Percentiles rank a stretch among this genome's conserved stretches.
Conservation (phyloP, 2,329 filamentous ascomycete species). For the Capronia americana region DNA sequence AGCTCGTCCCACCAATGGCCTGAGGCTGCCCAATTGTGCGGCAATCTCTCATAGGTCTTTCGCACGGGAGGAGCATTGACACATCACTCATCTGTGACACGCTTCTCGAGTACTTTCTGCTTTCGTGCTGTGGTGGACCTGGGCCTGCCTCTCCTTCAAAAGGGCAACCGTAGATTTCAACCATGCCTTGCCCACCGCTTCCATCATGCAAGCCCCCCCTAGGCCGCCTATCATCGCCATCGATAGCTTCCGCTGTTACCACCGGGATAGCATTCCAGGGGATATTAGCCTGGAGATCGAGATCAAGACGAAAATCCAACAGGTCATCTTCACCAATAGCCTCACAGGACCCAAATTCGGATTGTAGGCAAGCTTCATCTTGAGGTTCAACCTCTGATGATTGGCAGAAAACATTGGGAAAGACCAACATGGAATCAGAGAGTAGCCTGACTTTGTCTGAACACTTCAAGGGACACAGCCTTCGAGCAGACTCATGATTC, state of each 20-base stretch:
- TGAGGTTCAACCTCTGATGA: not conserved
- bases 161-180: slow-evolving; percentile 7
- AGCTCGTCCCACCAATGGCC: slow-evolving; percentile 26
- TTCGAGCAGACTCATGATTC: slow-evolving; percentile 21
- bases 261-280: slow-evolving; percentile 2
- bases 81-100: slow-evolving; percentile 31
- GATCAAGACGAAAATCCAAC: slow-evolving; percentile 11
- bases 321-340: slow-evolving; percentile 8
- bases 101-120: slow-evolving; percentile 23
- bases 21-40: slow-evolving; percentile 13
- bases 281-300: slow-evolving; percentile 17
- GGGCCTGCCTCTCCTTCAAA: slow-evolving; percentile 5
- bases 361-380: not conserved
- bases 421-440: not conserved
- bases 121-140: slow-evolving; percentile 8
- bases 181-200: slow-evolving; percentile 2
- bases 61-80: slow-evolving; percentile 30
- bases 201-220: slow-evolving; percentile 4
- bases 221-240: slow-evolving; percentile 7
- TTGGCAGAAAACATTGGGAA: not conserved
- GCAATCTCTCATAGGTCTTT: slow-evolving; percentile 22
- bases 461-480: slow-evolving; percentile 23
- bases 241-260: slow-evolving; percentile 19
- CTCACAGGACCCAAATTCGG: not conserved
- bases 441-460: not conserved